phyloP scores from a whole-genome alignment of 768 basidiomycete genomes.

The Sporobolomyces pararoseus region DNA sequence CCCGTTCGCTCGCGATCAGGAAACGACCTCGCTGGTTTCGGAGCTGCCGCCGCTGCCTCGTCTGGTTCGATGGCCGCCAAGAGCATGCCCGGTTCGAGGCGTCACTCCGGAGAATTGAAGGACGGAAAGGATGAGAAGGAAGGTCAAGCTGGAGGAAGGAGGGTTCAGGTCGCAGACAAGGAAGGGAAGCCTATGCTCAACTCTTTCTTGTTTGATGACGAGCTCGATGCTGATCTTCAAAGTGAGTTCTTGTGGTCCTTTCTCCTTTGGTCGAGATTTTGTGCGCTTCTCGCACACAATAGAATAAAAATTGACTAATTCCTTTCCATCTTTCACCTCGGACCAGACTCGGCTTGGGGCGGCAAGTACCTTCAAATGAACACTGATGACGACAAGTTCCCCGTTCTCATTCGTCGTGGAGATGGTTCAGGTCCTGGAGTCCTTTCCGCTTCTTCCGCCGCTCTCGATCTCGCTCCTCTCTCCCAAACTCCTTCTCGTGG shows the following conservation, averaged over 20 bases:
- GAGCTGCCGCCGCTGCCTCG: constrained; percentile 50
- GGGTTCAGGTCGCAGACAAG: constrained; percentile 26
- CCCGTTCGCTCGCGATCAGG: constrained; percentile 69
- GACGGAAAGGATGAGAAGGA: constrained; percentile 18
- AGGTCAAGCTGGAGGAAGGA: background rate
- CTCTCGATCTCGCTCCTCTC: constrained; percentile 84
- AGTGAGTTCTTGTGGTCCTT: constrained; percentile 50
- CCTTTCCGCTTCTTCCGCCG: constrained; percentile 83
- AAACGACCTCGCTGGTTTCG: constrained; percentile 55
- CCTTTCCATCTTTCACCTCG: background rate
- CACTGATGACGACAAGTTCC: constrained; percentile 77
- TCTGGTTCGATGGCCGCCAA: constrained; percentile 28
- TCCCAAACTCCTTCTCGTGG: constrained; percentile 67
- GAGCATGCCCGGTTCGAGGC: constrained; percentile 40
- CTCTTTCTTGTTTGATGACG: constrained; percentile 78
- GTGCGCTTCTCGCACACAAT: no score
- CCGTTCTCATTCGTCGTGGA: constrained; percentile 48
- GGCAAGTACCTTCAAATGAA: constrained; percentile 64
- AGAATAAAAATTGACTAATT: background rate
- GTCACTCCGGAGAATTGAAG: constrained; percentile 39
- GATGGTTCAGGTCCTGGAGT: constrained; percentile 14
- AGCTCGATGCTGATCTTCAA: constrained; percentile 89
- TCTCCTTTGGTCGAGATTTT: no score
- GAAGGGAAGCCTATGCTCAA: constrained; percentile 42
- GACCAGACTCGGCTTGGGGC: constrained; percentile 76